phyloP scores from a whole-genome alignment of 306 rosid genomes.

The Lagenaria siceraria region DNA sequence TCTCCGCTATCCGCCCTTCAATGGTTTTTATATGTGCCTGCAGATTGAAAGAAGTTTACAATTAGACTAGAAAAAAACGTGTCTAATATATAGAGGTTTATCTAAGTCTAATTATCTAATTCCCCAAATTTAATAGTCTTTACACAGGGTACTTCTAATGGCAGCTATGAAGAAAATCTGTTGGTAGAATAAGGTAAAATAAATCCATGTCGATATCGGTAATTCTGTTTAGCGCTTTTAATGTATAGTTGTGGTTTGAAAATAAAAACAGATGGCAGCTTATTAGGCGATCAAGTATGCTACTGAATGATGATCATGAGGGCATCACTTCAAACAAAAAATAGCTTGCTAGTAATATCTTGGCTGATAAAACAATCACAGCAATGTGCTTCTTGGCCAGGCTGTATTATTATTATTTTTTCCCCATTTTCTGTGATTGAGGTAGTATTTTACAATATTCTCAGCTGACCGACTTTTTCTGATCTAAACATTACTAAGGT shows the following conservation, averaged over 20 bases:
- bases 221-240: background rate
- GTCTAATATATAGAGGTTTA: background rate
- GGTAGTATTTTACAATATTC: too few species aligned
- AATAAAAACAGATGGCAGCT: background rate
- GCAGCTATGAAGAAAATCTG: too few species aligned
- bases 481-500: too few species aligned
- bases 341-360: too few species aligned
- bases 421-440: too few species aligned
- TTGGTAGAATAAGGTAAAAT: background rate
- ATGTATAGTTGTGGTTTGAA: background rate
- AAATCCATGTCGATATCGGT: background rate
- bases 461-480: too few species aligned
- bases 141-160: background rate
- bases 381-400: too few species aligned
- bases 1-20: slow-evolving; percentile 69
- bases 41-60: background rate
- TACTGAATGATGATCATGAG: too few species aligned
- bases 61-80: background rate
- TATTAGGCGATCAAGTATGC: too few species aligned
- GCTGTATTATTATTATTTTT: too few species aligned
- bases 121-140: background rate
- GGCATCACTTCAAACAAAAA: too few species aligned
- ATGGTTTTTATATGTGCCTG: slow-evolving; percentile 77
- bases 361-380: too few species aligned
- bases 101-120: background rate